A percentile compares a stretch with the other conserved stretches of the same genome.
phyloP scores from a whole-genome alignment of 2,329 filamentous ascomycete genomes.

The Nigrograna mackinnonii region DNA sequence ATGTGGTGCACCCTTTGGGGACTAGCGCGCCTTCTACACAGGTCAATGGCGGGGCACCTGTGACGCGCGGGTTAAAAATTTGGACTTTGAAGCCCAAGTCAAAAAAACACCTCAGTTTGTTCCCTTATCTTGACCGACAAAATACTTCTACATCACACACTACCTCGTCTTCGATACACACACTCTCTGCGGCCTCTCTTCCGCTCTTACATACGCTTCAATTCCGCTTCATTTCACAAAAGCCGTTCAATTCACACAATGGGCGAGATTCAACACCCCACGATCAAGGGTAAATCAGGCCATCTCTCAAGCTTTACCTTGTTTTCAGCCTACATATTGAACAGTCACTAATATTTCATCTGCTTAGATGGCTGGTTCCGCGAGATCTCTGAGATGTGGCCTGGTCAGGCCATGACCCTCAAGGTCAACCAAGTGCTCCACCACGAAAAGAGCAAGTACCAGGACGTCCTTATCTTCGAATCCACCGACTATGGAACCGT shows the following conservation, averaged over 20 bases:
- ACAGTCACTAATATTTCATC: conserved; percentile 11
- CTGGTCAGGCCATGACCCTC: conserved; percentile 94
- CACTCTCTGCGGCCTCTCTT: neutral
- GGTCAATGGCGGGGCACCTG: conserved; percentile 3
- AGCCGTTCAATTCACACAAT: conserved; percentile 50
- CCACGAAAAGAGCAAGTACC: conserved; percentile 99
- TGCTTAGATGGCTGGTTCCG: conserved; percentile 97
- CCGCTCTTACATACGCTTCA: conserved; percentile 1
- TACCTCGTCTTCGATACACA: too few relatives aligned
- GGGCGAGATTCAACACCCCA: conserved; percentile 72
- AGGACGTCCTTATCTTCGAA: conserved; percentile 98
- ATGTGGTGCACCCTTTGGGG: too few relatives aligned
- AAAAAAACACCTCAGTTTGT: conserved; percentile 6
- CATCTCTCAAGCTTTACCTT: conserved; percentile 4
- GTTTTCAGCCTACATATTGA: neutral
- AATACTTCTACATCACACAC: neutral
- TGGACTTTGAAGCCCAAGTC: conserved; percentile 5
- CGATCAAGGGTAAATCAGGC: conserved; percentile 67
- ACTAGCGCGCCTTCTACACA: conserved; percentile 2
- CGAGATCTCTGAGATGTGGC: conserved; percentile 99
- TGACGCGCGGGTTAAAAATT: conserved; percentile 6
- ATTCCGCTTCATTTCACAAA: neutral
- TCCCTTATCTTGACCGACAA: conserved; percentile 2
- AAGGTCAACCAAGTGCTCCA: conserved; percentile 93
- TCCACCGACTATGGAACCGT: conserved; percentile 96